Base-by-base conservation (phyloP, 495 filamentous ascomycete genomes). In the Aspergillus leporis region DNA sequence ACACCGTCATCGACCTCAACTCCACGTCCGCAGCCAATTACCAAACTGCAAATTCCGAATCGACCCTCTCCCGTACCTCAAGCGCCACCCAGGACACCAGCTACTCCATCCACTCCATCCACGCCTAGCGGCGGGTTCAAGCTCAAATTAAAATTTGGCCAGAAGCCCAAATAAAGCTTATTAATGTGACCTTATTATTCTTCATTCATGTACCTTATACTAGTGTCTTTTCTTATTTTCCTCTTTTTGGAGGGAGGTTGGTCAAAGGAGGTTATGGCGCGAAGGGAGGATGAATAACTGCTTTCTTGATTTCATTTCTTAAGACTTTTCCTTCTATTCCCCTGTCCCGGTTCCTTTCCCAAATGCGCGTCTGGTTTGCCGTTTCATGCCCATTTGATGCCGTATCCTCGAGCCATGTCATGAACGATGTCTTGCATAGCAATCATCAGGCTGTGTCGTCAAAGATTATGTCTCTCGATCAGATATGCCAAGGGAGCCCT, bases 101-200 rank as follows among this genome's bases (percentile, higher is more conserved):
- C 59, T 36, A 55, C 68, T 32, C 62, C 62, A n/a, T 19, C 69
- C 38, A 69, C 74, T 6, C 76, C 74, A 18, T 67, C 74, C 12
- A 75, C 69, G 16, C 69, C 69, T 48, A 58, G 67, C 47, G 72
- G 71, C 13, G 74, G 74, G 56, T 54, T 78, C 48, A 79, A 78
- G 56, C 61, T 79, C 7, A 79, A 79, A 61, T 60, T 79, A 51
- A 79, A 79, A 53, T 67, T 79, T 50, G 73, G 70, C 54, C 65
- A 68, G 19, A 72, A 72, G 60, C 64, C 68, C 36, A 73, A 72
- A 66, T 75, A 64, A 68, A 19, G 47, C 38, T 19, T 41, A 21
- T 21, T 61, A 40, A 47, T 40, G n/a, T 46, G 5, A 32, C 32
- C 16, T 50, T 51, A 56, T 25, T 25, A 21, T 48, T 41, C 38